A percentile compares a stretch with the other conserved stretches of the same genome.
phyloP scores from a whole-genome alignment of 2,329 filamentous ascomycete genomes.

The Fusarium bulbicola region DNA sequence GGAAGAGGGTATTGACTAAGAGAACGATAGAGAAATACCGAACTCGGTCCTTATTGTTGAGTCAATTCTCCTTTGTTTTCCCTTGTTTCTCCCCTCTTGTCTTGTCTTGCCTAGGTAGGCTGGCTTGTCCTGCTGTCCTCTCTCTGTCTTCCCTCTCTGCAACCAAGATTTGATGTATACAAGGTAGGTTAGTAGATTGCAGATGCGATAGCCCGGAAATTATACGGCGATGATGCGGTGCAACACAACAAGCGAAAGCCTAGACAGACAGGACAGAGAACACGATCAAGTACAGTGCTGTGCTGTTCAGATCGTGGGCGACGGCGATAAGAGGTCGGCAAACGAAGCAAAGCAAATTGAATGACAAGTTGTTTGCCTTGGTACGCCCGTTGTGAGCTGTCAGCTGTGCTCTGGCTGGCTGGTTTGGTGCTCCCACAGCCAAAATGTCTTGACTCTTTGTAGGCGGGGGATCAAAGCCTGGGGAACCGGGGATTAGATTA shows the following conservation, averaged over 20 bases:
- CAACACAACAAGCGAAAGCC: not conserved
- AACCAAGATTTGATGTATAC: not conserved
- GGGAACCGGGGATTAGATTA: slow-evolving; percentile 39
- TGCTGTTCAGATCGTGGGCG: slow-evolving; percentile 6
- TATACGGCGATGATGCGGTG: slow-evolving; percentile 19
- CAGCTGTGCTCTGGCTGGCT: slow-evolving; percentile 28
- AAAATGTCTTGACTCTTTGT: slow-evolving; percentile 23
- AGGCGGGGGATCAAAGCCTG: slow-evolving; percentile 34
- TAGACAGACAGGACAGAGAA: not conserved
- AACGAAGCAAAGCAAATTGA: not conserved
- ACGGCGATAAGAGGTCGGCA: slow-evolving; percentile 29
- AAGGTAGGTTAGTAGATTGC: not conserved
- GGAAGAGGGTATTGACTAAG: slow-evolving; percentile 40
- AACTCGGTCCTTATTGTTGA: slow-evolving; percentile 26
- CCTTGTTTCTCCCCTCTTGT: not conserved
- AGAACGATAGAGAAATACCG: slow-evolving; percentile 22
- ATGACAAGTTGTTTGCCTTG: slow-evolving; percentile 19
- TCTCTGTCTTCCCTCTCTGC: not conserved
- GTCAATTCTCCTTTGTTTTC: slow-evolving; percentile 8
- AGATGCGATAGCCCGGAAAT: slow-evolving; percentile 12
- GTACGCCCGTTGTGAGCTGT: slow-evolving; percentile 36
- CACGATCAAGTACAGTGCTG: not conserved
- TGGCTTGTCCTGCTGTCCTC: not conserved
- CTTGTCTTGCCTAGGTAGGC: not conserved
- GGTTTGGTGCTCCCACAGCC: slow-evolving; percentile 12